Conservation (phyloP, 1,284 basidiomycete species). For the Boletus mariae region DNA sequence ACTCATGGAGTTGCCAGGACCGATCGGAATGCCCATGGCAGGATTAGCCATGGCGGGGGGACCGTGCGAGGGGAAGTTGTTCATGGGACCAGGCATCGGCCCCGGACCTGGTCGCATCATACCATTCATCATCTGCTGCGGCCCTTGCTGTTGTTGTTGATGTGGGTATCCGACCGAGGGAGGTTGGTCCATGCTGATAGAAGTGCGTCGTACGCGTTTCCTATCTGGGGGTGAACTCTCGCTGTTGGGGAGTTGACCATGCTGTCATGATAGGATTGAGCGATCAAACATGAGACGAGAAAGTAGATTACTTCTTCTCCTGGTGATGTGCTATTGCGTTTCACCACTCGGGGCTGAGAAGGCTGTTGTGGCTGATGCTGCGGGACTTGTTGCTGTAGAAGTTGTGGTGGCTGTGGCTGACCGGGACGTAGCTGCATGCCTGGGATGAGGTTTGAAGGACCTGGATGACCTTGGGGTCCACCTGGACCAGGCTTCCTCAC, state of each 20-base stretch:
- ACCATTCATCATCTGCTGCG: conserved; percentile 32
- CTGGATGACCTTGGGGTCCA: conserved; percentile 35
- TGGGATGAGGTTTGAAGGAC: conserved; percentile 34
- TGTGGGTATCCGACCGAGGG: conserved; percentile 31
- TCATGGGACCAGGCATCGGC: conserved; percentile 36
- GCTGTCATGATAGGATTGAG: conserved; percentile 30
- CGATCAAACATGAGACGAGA: conserved; percentile 3
- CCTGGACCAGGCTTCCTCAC: conserved; percentile 31
- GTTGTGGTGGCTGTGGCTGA: conserved; percentile 25
- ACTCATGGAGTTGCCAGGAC: conserved; percentile 25
- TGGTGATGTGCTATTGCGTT: conserved; percentile 67
- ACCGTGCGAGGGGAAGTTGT: conserved; percentile 31
- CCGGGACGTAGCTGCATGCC: conserved; percentile 29
- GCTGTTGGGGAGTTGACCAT: conserved; percentile 48
- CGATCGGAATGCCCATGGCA: conserved; percentile 33
- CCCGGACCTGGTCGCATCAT: conserved; percentile 32
- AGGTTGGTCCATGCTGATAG: conserved; percentile 40
- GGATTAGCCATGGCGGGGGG: conserved; percentile 33
- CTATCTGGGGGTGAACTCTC: conserved; percentile 62
- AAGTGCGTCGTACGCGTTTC: conserved; percentile 59
- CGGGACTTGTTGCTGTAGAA: conserved; percentile 23
- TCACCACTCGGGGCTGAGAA: conserved; percentile 39
- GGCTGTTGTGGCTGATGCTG: conserved; percentile 21
- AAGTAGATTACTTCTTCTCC: conserved; percentile 54
- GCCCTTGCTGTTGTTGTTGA: conserved; percentile 23